phyloP scores from a whole-genome alignment of 495 filamentous ascomycete species.

The Talaromyces stipitatus region DNA sequence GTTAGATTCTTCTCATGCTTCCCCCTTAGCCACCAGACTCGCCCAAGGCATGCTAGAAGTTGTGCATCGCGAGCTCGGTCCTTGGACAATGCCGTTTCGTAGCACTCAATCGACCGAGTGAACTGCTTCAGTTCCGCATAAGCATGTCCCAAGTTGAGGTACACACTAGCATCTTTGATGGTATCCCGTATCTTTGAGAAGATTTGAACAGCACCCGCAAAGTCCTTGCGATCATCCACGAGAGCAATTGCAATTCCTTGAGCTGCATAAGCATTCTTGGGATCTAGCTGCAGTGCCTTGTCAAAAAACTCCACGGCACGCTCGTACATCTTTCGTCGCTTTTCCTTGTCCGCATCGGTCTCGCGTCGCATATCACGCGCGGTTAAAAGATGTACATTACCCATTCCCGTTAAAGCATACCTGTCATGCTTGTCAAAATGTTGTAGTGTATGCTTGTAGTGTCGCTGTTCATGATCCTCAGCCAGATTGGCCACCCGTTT shows the following conservation, averaged over 20 bases:
- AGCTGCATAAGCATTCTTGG: conserved; percentile 89
- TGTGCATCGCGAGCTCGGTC: conserved; percentile 70
- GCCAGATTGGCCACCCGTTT: conserved; percentile 70
- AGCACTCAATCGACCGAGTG: conserved; percentile 80
- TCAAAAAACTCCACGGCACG: conserved; percentile 97
- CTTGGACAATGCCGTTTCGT: conserved; percentile 81
- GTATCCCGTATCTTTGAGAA: conserved; percentile 85
- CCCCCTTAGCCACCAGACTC: conserved; percentile 86
- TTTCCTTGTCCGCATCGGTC: conserved; percentile 81
- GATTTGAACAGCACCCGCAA: conserved; percentile 69
- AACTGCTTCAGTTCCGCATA: conserved; percentile 86
- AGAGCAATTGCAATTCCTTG: conserved; percentile 93
- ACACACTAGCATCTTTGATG: conserved; percentile 75
- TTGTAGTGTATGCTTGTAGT: conserved; percentile 93
- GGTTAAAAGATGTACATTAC: conserved; percentile 76
- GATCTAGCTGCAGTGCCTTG: conserved; percentile 87
- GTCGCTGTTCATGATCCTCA: conserved; percentile 84
- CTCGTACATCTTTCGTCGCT: conserved; percentile 75
- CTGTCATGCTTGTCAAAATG: conserved; percentile 93
- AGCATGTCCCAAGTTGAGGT: conserved; percentile 87
- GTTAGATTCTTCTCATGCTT: conserved; percentile 69
- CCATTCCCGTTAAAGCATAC: conserved; percentile 92
- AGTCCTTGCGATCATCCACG: conserved; percentile 86
- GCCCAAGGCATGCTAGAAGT: conserved; percentile 83
- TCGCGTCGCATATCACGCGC: conserved; percentile 92